These are phyloP conservation scores for Persicaria maculosa DNA, from an alignment of 148 eudicot genomes.

Conservation along the genomic window DNA sequence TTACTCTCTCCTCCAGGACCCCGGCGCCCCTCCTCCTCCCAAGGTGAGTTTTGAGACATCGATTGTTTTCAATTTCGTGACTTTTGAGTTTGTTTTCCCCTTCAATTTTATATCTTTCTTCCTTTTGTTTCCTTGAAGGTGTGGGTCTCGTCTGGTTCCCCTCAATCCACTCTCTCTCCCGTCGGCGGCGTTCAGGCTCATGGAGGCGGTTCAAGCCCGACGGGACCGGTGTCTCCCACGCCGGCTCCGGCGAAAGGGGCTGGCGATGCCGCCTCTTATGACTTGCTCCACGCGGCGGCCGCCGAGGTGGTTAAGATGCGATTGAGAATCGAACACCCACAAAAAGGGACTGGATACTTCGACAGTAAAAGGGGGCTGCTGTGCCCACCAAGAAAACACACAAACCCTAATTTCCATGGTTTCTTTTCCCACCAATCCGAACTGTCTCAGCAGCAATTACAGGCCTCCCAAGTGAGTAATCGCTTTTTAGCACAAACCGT, in stretches of 20 bases:
- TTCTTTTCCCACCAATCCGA: not conserved
- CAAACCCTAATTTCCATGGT: slow-evolving; percentile 1
- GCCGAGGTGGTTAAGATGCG: slow-evolving; percentile 17
- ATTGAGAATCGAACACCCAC: not conserved
- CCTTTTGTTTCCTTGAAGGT: not conserved
- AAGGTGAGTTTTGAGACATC: not conserved
- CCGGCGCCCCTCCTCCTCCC: not conserved
- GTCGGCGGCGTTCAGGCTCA: slow-evolving; percentile 1
- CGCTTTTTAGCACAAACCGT: not conserved
- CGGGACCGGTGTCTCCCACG: slow-evolving; percentile 6
- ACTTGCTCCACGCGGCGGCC: slow-evolving; percentile 14
- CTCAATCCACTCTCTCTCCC: slow-evolving; percentile 5
- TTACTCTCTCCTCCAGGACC: slow-evolving; percentile 13
- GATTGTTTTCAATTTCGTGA: not conserved
- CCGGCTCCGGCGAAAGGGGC: not conserved
- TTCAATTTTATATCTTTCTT: not conserved
- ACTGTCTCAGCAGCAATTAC: not conserved
- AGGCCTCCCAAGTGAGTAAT: slow-evolving; percentile 1
- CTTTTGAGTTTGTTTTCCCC: not conserved
- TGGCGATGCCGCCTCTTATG: not conserved
- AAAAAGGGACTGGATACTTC: slow-evolving; percentile 13
- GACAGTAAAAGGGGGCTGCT: slow-evolving; percentile 8
- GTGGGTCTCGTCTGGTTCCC: slow-evolving; percentile 5
- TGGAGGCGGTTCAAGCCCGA: slow-evolving; percentile 9
- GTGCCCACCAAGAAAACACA: not conserved